Evolutionary conservation across 164 flowering plant species (phyloP).

Genomic region (Liriodendron chinense): DNA sequence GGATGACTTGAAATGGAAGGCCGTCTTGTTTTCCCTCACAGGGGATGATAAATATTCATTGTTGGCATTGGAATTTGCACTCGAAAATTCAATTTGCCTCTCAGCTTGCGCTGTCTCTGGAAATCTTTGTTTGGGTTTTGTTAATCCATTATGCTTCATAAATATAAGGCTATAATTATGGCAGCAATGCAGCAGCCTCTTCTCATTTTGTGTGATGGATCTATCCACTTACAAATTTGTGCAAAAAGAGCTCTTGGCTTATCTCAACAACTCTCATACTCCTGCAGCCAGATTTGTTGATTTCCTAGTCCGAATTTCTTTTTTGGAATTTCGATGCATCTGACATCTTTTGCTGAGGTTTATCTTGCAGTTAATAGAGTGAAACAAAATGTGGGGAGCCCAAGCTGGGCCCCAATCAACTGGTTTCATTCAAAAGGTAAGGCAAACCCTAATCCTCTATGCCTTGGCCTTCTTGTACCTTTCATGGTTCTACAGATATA

Average conservation of each 20-base stretch:
- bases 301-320: background rate
- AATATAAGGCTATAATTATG: conserved; percentile 36
- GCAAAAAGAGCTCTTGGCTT: background rate
- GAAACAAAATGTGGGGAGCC: background rate
- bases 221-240: background rate
- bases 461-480: too few species aligned
- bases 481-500: too few species aligned
- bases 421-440: conserved; percentile 6
- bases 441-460: background rate
- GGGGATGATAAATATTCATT: conserved; percentile 20
- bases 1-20: conserved; percentile 37
- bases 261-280: background rate
- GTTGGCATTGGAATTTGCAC: conserved; percentile 35
- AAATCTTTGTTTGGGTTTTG: conserved; percentile 19
- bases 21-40: conserved; percentile 5
- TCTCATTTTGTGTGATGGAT: background rate
- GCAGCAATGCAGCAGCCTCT: conserved; percentile 10
- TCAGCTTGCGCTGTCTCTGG: conserved; percentile 24
- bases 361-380: conserved; percentile 5
- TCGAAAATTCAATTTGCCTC: conserved; percentile 18
- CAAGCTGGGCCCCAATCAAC: background rate
- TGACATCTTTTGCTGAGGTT: conserved; percentile 7
- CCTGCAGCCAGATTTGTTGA: background rate
- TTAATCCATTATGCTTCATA: conserved; percentile 41
- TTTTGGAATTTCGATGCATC: conserved; percentile 1